phyloP scores from a whole-genome alignment of 345 rosid species.

The Camelina laxa region DNA sequence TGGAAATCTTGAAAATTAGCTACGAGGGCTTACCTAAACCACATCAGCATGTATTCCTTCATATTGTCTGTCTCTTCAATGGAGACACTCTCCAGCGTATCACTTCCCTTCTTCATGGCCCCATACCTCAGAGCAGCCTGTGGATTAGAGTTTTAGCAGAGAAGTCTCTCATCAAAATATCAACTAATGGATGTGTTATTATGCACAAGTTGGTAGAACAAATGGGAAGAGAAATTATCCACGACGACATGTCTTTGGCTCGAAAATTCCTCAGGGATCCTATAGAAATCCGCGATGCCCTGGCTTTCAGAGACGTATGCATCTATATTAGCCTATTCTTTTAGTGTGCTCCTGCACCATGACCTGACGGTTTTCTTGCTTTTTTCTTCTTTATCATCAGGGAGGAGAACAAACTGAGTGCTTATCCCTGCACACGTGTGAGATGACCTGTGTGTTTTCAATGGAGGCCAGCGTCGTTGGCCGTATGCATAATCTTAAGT shows the following conservation, averaged over 20 bases:
- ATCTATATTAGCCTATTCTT: background rate
- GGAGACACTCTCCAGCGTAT: slow-evolving; percentile 16
- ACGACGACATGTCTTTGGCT: background rate
- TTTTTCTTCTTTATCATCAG: slow-evolving; percentile 14
- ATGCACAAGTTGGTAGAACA: slow-evolving; percentile 32
- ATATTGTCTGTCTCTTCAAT: slow-evolving; percentile 40
- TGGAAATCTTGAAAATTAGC: slow-evolving; percentile 18
- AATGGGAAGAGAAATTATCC: slow-evolving; percentile 32
- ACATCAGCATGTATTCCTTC: slow-evolving; percentile 15
- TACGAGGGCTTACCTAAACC: background rate
- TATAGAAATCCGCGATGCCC: background rate
- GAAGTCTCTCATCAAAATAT: slow-evolving; percentile 27
- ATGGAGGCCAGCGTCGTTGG: slow-evolving; percentile 4
- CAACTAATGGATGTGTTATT: background rate
- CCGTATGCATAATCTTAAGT: slow-evolving; percentile 27
- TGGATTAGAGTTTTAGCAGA: slow-evolving; percentile 26
- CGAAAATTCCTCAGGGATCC: slow-evolving; percentile 11
- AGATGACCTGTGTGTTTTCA: background rate
- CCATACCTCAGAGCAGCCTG: background rate
- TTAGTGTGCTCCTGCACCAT: background rate
- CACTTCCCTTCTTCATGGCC: background rate
- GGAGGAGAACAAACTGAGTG: slow-evolving; percentile 26
- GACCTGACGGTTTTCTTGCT: background rate
- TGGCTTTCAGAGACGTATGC: slow-evolving; percentile 10
- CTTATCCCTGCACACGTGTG: slow-evolving; percentile 9